A percentile compares a stretch with the other conserved stretches of the same genome.
Conservation (phyloP, 2,329 filamentous ascomycete genomes). For the Dichotomopilus funicola region DNA sequence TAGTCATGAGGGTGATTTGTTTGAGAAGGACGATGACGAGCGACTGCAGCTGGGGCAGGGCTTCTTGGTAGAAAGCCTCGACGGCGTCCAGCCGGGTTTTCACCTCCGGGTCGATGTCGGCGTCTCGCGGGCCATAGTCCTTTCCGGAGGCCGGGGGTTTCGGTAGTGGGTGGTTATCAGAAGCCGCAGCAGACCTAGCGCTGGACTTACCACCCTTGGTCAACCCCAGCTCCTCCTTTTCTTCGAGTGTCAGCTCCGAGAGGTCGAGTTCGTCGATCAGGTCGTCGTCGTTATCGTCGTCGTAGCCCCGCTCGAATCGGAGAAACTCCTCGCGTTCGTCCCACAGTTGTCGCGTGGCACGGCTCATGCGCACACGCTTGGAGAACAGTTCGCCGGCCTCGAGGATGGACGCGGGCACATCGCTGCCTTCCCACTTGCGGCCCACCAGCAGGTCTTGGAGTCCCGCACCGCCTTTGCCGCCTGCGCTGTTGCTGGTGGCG, state of each 20-base stretch:
- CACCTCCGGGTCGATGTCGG: slow-evolving; percentile 49
- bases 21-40: slow-evolving; percentile 89
- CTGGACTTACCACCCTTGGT: slow-evolving; percentile 26
- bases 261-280: slow-evolving; percentile 35
- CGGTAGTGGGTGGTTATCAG: slow-evolving; percentile 31
- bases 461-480: slow-evolving; percentile 79
- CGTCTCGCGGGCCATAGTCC: slow-evolving; percentile 46
- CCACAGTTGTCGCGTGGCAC: slow-evolving; percentile 90
- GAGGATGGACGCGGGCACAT: slow-evolving; percentile 88
- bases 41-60: slow-evolving; percentile 82
- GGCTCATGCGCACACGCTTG: slow-evolving; percentile 80
- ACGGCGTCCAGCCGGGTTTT: slow-evolving; percentile 64
- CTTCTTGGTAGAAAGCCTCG: slow-evolving; percentile 74
- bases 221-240: slow-evolving; percentile 43
- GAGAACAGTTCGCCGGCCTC: slow-evolving; percentile 93
- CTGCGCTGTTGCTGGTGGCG: slow-evolving; percentile 78
- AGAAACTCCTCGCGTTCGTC: slow-evolving; percentile 87
- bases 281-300: slow-evolving; percentile 43
- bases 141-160: slow-evolving; percentile 32
- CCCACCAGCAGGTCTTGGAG: slow-evolving; percentile 75
- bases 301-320: slow-evolving; percentile 82
- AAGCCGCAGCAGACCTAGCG: slow-evolving; percentile 19
- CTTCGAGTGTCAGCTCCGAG: slow-evolving; percentile 32
- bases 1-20: slow-evolving; percentile 80
- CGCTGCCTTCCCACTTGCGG: slow-evolving; percentile 84